Evolutionary conservation across 169 alveolate species (phyloP).

Genomic region (Plasmodium coatneyi): DNA sequence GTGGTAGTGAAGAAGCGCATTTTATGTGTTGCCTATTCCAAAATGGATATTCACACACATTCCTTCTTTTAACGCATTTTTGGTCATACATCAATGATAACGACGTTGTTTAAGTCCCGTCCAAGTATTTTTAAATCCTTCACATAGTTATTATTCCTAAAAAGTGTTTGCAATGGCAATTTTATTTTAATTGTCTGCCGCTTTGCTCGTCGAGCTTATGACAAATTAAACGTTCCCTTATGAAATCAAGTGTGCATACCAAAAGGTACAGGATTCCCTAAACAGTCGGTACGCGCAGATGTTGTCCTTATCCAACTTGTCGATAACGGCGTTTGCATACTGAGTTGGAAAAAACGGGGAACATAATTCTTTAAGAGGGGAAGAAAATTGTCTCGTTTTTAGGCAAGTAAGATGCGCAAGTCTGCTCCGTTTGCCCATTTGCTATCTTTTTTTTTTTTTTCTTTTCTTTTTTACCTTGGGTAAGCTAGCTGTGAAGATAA

Average conservation of each 20-base stretch:
- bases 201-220: background rate
- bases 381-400: background rate
- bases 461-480: constrained; percentile 72
- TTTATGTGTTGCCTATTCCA: background rate
- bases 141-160: constrained; percentile 85
- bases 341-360: constrained; percentile 6
- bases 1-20: background rate
- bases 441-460: background rate
- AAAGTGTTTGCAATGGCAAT: background rate
- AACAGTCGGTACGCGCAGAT: constrained; percentile 85
- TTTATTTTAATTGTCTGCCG: background rate
- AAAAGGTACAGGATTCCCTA: constrained; percentile 86
- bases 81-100: constrained; percentile 87
- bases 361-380: background rate
- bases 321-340: constrained; percentile 90
- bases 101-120: constrained; percentile 89
- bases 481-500: constrained; percentile 88
- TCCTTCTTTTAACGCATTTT: background rate
- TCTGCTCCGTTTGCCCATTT: background rate
- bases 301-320: constrained; percentile 80
- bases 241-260: constrained; percentile 11
- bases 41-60: background rate
- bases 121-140: constrained; percentile 90
- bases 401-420: background rate
- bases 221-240: background rate